phyloP scores from a whole-genome alignment of 257 asterid species.

The Verbena officinalis region DNA sequence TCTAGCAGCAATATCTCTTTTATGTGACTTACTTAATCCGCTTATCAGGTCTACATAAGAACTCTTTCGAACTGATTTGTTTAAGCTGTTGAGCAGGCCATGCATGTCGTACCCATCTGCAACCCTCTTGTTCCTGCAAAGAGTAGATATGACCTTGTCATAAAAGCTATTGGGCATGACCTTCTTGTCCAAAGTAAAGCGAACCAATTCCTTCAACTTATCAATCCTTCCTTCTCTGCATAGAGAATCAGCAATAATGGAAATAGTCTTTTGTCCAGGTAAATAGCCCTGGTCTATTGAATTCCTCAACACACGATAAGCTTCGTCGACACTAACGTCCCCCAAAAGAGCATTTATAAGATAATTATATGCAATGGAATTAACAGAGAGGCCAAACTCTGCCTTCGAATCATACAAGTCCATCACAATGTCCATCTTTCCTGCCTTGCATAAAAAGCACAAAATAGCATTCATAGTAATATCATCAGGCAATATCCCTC shows the following conservation, averaged over 20 bases:
- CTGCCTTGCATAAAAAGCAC: constrained; percentile 81
- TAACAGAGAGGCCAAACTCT: constrained; percentile 72
- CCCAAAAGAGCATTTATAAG: constrained; percentile 64
- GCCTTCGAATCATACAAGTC: constrained; percentile 66
- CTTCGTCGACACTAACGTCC: constrained; percentile 55
- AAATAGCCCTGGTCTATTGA: constrained; percentile 61
- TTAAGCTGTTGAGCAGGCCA: constrained; percentile 47
- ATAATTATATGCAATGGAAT: constrained; percentile 73
- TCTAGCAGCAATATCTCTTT: constrained; percentile 69
- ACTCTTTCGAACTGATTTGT: constrained; percentile 38
- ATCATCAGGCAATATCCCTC: constrained; percentile 53
- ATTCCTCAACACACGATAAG: constrained; percentile 50
- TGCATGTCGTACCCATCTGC: constrained; percentile 69
- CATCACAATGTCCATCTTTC: constrained; percentile 69
- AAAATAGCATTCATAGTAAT: constrained; percentile 72
- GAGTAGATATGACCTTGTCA: constrained; percentile 62
- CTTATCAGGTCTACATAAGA: constrained; percentile 59
- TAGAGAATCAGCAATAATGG: constrained; percentile 58
- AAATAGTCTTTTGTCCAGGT: constrained; percentile 60
- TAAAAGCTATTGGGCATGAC: constrained; percentile 44
- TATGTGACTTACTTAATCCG: constrained; percentile 53
- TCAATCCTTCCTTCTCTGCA: constrained; percentile 71
- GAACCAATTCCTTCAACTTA: constrained; percentile 67
- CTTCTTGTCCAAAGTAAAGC: constrained; percentile 47
- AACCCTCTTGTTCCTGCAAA: constrained; percentile 58